Evolutionary conservation across 2,329 filamentous ascomycete genomes (phyloP).

Genomic region (Torrubiellomyces zombiae): DNA sequence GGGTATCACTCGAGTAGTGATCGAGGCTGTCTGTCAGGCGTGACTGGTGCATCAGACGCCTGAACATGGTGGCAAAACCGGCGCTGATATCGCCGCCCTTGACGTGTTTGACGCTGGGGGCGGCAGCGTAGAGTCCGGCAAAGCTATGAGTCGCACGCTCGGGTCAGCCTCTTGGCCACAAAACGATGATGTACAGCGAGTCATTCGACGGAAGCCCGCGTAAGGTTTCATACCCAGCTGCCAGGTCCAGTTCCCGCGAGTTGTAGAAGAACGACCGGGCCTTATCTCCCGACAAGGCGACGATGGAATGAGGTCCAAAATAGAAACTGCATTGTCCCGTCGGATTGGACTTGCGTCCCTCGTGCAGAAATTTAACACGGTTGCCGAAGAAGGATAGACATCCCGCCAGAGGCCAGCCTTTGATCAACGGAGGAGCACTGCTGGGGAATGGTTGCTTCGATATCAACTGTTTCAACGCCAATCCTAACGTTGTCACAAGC

Average conservation of each 20-base stretch:
- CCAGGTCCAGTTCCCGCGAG: conserved; percentile 23
- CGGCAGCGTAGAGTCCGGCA: conserved; percentile 13
- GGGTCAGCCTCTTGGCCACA: not conserved
- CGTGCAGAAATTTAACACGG: conserved; percentile 25
- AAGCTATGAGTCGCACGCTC: conserved; percentile 12
- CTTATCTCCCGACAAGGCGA: conserved; percentile 25
- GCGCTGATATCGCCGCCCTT: conserved; percentile 8
- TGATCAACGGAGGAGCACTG: too few relatives aligned
- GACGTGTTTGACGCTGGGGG: conserved; percentile 9
- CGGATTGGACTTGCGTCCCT: conserved; percentile 12
- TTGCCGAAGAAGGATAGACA: conserved; percentile 27
- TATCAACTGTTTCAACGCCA: too few relatives aligned
- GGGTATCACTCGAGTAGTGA: conserved; percentile 23
- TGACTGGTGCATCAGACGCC: conserved; percentile 20
- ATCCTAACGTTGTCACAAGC: too few relatives aligned
- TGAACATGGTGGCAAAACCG: conserved; percentile 14
- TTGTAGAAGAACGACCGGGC: conserved; percentile 27
- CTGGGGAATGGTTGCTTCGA: too few relatives aligned
- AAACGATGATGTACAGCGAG: too few relatives aligned
- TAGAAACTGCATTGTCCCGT: conserved; percentile 32
- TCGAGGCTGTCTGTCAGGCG: conserved; percentile 21
- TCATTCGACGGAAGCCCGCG: too few relatives aligned
- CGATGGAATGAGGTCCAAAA: conserved; percentile 25
- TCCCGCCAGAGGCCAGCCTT: conserved; percentile 24
- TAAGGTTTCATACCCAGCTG: conserved; percentile 18